Percentiles rank a stretch among this genome's conserved stretches.
These are phyloP conservation scores for Achaetomiella virescens DNA, from an alignment of 495 filamentous ascomycete species.

Conservation along the genomic window DNA sequence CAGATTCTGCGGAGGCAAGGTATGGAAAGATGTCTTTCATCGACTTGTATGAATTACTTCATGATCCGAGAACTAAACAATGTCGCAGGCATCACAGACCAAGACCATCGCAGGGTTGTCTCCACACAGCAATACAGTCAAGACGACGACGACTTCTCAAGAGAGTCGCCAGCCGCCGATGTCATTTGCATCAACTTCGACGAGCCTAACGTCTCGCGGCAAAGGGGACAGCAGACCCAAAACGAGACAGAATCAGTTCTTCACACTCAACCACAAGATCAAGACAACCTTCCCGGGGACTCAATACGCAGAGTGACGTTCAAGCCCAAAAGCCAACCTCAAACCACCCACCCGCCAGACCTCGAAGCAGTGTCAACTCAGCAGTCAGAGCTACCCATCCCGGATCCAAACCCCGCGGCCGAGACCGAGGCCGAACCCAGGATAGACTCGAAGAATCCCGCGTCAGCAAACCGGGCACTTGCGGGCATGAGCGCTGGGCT, in stretches of 20 bases:
- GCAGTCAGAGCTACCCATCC: constrained; percentile 21
- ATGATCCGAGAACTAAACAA: background rate
- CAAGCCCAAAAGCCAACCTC: too few relatives aligned
- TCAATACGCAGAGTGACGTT: too few relatives aligned
- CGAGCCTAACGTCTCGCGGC: too few relatives aligned
- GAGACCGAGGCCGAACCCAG: background rate
- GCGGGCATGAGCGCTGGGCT: constrained; percentile 48
- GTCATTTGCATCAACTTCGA: too few relatives aligned
- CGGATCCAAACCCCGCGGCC: background rate
- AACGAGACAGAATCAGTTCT: too few relatives aligned
- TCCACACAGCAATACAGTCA: background rate
- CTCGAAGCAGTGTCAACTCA: too few relatives aligned
- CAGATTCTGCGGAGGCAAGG: constrained; percentile 76
- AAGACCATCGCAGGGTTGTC: constrained; percentile 6
- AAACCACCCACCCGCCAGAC: too few relatives aligned
- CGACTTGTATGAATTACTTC: background rate
- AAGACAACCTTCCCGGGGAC: background rate
- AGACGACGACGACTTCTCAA: background rate
- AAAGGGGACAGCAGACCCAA: too few relatives aligned
- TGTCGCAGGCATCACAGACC: constrained; percentile 20
- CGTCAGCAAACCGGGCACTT: constrained; percentile 43
- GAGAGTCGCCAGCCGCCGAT: background rate
- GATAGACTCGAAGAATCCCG: constrained; percentile 26
- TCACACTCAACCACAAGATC: background rate
- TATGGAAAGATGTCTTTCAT: too few relatives aligned